These are phyloP conservation scores for Didymella pinodella DNA, from an alignment of 2,329 filamentous ascomycete species.

Conservation along the genomic window DNA sequence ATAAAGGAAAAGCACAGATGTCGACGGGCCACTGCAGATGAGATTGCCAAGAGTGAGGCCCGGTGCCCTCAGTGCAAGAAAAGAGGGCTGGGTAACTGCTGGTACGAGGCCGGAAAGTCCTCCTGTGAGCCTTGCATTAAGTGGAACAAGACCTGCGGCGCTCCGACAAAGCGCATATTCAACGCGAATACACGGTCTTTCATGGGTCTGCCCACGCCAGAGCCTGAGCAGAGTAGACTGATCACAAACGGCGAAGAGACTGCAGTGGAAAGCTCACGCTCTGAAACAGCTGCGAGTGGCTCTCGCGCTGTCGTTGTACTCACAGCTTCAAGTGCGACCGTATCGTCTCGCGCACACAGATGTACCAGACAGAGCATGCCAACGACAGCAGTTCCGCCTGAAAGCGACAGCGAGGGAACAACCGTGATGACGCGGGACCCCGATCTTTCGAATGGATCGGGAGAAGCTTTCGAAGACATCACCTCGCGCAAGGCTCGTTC, in stretches of 20 bases:
- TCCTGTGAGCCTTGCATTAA: slow-evolving; percentile 23
- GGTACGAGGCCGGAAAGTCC: slow-evolving; percentile 8
- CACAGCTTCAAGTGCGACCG: neutral
- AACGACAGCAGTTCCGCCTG: neutral
- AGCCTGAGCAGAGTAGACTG: neutral
- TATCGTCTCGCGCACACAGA: neutral
- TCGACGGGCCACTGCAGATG: slow-evolving; percentile 21
- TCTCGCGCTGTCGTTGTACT: neutral
- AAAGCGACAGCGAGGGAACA: neutral
- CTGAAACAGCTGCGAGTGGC: neutral
- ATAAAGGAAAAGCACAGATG: slow-evolving; percentile 18
- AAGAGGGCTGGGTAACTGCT: slow-evolving; percentile 25
- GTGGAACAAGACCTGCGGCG: slow-evolving; percentile 8
- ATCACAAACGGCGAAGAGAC: neutral
- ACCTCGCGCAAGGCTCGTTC: neutral
- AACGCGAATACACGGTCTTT: neutral
- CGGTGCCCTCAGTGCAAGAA: slow-evolving; percentile 27
- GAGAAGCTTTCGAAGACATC: neutral
- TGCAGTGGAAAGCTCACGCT: neutral
- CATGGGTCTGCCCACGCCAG: neutral
- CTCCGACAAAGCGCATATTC: neutral
- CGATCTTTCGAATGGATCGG: too few species aligned
- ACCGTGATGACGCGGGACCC: neutral
- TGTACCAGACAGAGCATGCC: neutral
- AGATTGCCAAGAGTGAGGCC: slow-evolving; percentile 20